Evolutionary conservation across 2,329 filamentous ascomycete species (phyloP), one percentile per base, ranked within the genome.

Genomic region (Myriosclerotinia duriaeana): DNA sequence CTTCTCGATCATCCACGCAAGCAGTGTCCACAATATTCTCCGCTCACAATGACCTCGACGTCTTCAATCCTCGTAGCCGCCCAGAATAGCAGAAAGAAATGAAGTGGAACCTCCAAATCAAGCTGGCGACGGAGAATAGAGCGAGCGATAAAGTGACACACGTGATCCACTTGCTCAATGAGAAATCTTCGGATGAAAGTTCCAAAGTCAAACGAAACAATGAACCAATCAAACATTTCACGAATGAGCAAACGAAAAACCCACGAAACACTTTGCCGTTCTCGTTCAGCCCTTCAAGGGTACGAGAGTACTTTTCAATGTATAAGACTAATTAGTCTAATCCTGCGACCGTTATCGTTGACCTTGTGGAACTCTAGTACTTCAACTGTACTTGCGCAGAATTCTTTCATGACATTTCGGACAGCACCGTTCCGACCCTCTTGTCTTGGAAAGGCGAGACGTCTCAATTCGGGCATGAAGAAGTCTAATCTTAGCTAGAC

Each of bases 151-250:
- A 50, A 5, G 38, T 50, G 14, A 38, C 30, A 14, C 56, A 60
- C 56, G 56, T 60, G 56, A 60, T 50, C 56, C 44, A 60, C 56
- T 38, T 22, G 14, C 6, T 50, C 30, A 14, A 9, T 11, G 11
- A n/a, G 20, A 50, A 36, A 60, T 38, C 56, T 26, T 60, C 56
- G 44, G 56, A 50, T 50, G 30, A 50, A 60, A 38, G 30, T 26
- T 14, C 56, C 44, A 8, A 38, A 17, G 30, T 50, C 44, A 50
- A 50, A 38, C 30, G 30, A 60, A 60, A 60, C 44, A 50, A 17
- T 17, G 0, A 26, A 38, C 44, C 56, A 60, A 60, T 60, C 44
- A 38, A 60, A 36, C 30, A 22, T 36, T 60, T 1, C 20, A 22
- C 1, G 3, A 26, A 26, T 26, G 26, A 26, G 26, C 26, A 26